phyloP scores from a whole-genome alignment of 441 rosid species.

The Jatropha podagrica region DNA sequence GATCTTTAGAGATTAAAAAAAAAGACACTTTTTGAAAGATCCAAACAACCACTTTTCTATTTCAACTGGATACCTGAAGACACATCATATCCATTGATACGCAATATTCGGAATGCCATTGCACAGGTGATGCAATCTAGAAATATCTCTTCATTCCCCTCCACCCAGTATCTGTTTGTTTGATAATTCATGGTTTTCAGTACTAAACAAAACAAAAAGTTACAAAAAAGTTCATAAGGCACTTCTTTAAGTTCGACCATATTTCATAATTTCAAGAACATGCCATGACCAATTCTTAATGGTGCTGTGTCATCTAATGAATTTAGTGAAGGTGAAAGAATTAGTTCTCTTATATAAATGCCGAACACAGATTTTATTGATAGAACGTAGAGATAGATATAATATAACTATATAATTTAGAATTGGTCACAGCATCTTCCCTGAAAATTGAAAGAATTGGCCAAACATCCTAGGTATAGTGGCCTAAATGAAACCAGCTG shows the following conservation, averaged over 20 bases:
- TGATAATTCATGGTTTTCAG: conserved; percentile 26
- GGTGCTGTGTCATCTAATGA: not conserved
- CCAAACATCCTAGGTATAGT: too few relatives aligned
- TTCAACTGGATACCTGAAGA: conserved; percentile 52
- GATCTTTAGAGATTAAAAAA: not conserved
- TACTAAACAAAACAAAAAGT: not conserved
- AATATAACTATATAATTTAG: not conserved
- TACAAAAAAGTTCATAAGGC: not conserved
- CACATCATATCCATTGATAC: conserved; percentile 56
- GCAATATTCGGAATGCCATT: conserved; percentile 64
- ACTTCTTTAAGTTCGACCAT: not conserved
- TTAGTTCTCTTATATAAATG: not conserved
- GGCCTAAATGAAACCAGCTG: not conserved
- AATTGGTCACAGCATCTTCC: not conserved
- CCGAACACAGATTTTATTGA: not conserved
- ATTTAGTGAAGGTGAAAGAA: not conserved
- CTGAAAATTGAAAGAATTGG: not conserved
- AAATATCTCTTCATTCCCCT: conserved; percentile 68
- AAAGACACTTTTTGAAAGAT: not conserved
- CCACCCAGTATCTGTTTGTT: conserved; percentile 66
- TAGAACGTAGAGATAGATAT: not conserved
- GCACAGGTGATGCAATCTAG: conserved; percentile 45
- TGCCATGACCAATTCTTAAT: not conserved
- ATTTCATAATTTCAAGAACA: not conserved
- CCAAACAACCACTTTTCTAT: conserved; percentile 10